Evolutionary conservation across 345 rosid genomes (phyloP).

Genomic region (Lumnitzera racemosa): DNA sequence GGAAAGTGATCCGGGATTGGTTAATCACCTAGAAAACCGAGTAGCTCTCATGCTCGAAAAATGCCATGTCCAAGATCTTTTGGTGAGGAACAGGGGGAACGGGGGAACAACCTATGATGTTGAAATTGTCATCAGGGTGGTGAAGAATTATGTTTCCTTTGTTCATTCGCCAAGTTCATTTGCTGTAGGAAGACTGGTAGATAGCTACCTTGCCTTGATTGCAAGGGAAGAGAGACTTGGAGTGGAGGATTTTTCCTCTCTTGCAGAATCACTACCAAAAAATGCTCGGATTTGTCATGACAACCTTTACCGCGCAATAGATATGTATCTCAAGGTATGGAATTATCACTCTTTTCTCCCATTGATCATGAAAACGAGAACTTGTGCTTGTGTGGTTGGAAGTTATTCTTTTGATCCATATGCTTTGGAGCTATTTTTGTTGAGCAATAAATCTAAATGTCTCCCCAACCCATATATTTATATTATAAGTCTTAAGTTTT

Average conservation of each 20-base stretch:
- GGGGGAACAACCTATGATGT: constrained; percentile 26
- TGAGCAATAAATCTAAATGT: too few species aligned
- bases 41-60: constrained; percentile 33
- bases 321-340: constrained; percentile 46
- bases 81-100: constrained; percentile 28
- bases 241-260: constrained; percentile 21
- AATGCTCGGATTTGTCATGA: constrained; percentile 30
- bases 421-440: too few species aligned
- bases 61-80: constrained; percentile 33
- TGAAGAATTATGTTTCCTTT: constrained; percentile 27
- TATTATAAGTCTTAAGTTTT: too few species aligned
- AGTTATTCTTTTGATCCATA: too few species aligned
- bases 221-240: constrained; percentile 35
- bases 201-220: constrained; percentile 34
- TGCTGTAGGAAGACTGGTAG: constrained; percentile 40
- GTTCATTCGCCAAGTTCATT: constrained; percentile 12
- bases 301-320: constrained; percentile 43
- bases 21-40: constrained; percentile 21
- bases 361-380: too few species aligned
- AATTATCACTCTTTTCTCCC: background rate
- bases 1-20: constrained; percentile 19
- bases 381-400: too few species aligned
- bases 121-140: constrained; percentile 24
- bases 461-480: too few species aligned
- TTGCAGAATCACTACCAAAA: constrained; percentile 34